Base-by-base conservation (phyloP, 2,329 filamentous ascomycete genomes). In the Aspergillus candidus region DNA sequence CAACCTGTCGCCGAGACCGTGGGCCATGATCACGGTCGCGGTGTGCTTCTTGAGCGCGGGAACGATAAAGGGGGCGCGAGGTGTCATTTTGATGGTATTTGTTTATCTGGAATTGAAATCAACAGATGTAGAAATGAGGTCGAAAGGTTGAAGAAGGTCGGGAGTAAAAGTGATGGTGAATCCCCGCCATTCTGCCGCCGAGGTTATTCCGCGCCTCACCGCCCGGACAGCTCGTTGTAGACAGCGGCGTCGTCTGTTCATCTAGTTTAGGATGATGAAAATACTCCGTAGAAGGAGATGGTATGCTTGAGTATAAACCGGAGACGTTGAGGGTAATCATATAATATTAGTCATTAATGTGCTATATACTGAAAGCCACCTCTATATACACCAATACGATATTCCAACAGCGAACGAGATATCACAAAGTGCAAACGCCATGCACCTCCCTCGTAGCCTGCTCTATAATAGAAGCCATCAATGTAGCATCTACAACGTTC, bases 11-110 rank as follows among this genome's bases (percentile, higher is more conserved):
- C 93, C 93, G 32, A 98, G 75, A 11, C 93, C 93, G 66, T 98
- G 93, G 41, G 87, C 78, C 69, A 96, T 89, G 59, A 98, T 97
- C 58, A 97, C 85, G 3, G 91, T 96, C 17, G 89, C 89, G 32
- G 93, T 96, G 70, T 97, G 93, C 62, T 80, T 81, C 62, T 80
- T 86, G 30, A 86, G 72, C 33, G 90, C 87, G 22, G 88, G 87
- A 48, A 94, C 82, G 14, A 93, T 76, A 43, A 93, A 73, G 11
- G 82, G 80, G 44, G 73, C 71, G 50, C 69, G 67, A 27, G 61
- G 52, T 35, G 71, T 53, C 71, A 75, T 74, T 14, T 57, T 67
- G 55, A 18, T 37, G 4, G 29, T 13, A 30, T 18, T 8, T 41
- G 18, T 17, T 35, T 11, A 22, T 34, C 13, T 17, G 30, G 12